phyloP scores from a whole-genome alignment of 441 rosid species.

The Corymbia citriodora region DNA sequence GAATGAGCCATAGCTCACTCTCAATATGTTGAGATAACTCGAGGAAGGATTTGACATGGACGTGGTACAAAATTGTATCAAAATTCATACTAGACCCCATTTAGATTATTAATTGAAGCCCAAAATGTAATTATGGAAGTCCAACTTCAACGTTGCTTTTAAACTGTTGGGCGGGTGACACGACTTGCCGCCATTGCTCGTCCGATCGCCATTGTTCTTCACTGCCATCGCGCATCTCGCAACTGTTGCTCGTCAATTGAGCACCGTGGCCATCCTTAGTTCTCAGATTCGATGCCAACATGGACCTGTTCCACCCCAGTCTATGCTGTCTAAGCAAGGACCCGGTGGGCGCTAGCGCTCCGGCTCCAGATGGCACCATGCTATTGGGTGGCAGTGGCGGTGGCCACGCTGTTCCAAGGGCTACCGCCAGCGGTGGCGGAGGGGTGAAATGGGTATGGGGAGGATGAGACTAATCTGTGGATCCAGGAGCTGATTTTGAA shows the following conservation, averaged over 20 bases:
- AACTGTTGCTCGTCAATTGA: neutral
- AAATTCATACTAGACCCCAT: neutral
- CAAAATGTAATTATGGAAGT: neutral
- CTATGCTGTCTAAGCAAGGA: constrained; percentile 37
- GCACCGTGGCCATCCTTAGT: neutral
- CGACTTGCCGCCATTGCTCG: neutral
- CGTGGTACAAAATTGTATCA: neutral
- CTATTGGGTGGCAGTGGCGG: no score
- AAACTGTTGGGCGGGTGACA: neutral
- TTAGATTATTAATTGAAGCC: neutral
- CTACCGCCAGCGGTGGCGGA: constrained; percentile 6
- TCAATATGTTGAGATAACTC: neutral
- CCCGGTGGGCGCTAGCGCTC: constrained; percentile 29
- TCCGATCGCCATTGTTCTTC: neutral
- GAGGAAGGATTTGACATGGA: neutral
- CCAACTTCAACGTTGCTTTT: neutral
- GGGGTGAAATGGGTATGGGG: constrained; percentile 4
- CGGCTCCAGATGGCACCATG: constrained; percentile 68
- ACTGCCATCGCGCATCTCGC: neutral
- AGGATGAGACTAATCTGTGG: constrained; percentile 6
- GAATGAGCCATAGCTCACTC: neutral
- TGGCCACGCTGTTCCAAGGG: constrained; percentile 12
- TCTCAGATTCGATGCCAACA: neutral
- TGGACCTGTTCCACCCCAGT: constrained; percentile 32
- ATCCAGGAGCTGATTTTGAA: neutral